These are phyloP conservation scores for Linnemannia zychae DNA, from an alignment of 192 early-diverging fungal species.

Conservation along the genomic window DNA sequence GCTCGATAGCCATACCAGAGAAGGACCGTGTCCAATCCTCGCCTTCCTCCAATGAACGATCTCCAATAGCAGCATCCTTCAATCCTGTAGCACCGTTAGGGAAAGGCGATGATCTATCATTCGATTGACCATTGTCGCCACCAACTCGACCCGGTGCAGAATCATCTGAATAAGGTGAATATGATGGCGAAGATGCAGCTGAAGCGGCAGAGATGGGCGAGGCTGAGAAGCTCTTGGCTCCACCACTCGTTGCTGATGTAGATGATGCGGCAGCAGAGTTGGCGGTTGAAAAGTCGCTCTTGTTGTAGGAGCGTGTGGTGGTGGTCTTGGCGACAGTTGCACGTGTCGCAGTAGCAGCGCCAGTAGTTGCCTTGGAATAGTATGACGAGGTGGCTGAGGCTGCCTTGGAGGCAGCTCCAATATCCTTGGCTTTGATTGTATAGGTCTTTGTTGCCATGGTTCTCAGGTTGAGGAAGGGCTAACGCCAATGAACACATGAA, in stretches of 20 bases:
- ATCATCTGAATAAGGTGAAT: conserved; percentile 17
- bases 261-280: not conserved
- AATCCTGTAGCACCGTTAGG: conserved; percentile 7
- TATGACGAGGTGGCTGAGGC: conserved; percentile 11
- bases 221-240: not conserved
- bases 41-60: conserved; percentile 22
- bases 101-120: not conserved
- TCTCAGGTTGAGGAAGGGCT: conserved; percentile 21
- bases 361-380: conserved; percentile 15
- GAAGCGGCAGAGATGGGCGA: conserved; percentile 9
- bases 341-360: not conserved
- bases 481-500: not conserved
- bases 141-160: conserved; percentile 3
- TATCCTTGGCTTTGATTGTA: conserved; percentile 31
- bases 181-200: not conserved
- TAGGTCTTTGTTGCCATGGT: conserved; percentile 44
- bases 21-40: conserved; percentile 80
- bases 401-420: conserved; percentile 6
- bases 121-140: conserved; percentile 31
- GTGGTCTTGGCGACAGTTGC: not conserved
- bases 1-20: conserved; percentile 78
- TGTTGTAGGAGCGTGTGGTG: conserved; percentile 6
- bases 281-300: conserved; percentile 30
- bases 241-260: not conserved
- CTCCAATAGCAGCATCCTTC: conserved; percentile 43